A percentile compares a stretch with the other conserved stretches of the same genome.
These are phyloP conservation scores for Pseudocercospora crystallina DNA, from an alignment of 2,329 filamentous ascomycete species.

Conservation along the genomic window DNA sequence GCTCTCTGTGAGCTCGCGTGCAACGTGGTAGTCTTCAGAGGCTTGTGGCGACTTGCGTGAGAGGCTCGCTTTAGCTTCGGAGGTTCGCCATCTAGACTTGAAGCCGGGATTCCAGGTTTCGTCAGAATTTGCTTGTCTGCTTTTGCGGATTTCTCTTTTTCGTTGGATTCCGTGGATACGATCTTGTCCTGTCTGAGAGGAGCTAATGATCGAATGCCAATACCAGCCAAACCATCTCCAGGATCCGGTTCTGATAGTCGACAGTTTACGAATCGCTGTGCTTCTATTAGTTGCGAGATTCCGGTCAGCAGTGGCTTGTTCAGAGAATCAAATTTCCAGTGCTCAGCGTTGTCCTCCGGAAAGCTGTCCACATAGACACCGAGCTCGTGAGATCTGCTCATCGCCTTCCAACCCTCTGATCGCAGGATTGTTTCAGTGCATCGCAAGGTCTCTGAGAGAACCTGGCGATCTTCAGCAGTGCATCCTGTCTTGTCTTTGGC, in stretches of 20 bases:
- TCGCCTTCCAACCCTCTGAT: constrained; percentile 64
- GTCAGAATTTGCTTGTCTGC: constrained; percentile 21
- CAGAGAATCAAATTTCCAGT: constrained; percentile 64
- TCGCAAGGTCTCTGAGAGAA: constrained; percentile 65
- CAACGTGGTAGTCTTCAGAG: too few relatives aligned
- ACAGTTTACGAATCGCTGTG: constrained; percentile 55
- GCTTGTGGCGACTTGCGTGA: background rate
- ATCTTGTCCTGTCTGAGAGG: background rate
- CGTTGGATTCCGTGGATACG: too few relatives aligned
- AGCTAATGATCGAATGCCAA: constrained; percentile 31
- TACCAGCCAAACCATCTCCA: constrained; percentile 32
- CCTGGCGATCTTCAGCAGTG: constrained; percentile 57
- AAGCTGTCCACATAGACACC: constrained; percentile 71
- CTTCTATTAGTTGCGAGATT: constrained; percentile 55
- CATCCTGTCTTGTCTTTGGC: constrained; percentile 60
- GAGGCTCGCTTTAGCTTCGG: constrained; percentile 19
- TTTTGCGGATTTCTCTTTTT: constrained; percentile 1
- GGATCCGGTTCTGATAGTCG: constrained; percentile 29
- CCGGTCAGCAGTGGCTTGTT: constrained; percentile 54
- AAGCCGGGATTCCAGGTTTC: constrained; percentile 43
- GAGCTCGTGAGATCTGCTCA: constrained; percentile 73
- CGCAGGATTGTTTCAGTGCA: constrained; percentile 60
- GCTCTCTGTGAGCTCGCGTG: too few relatives aligned
- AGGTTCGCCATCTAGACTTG: constrained; percentile 40
- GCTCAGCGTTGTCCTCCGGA: constrained; percentile 57